These are phyloP conservation scores for Gentiana straminea DNA, from an alignment of 257 asterid species.

Conservation along the genomic window DNA sequence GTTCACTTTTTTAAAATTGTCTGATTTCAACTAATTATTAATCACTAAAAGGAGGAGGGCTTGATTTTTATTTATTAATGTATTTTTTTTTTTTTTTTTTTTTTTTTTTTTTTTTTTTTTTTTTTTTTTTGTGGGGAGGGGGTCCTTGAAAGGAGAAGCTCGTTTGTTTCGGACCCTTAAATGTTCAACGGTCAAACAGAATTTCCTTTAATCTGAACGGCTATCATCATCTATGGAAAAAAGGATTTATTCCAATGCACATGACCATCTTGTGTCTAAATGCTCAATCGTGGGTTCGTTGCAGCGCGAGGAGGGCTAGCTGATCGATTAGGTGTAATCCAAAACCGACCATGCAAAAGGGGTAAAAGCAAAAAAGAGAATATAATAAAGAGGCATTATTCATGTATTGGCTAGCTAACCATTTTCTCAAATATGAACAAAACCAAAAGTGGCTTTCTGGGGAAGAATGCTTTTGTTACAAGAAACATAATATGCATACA, in stretches of 20 bases:
- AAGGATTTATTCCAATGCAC: no score
- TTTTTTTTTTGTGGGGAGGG: not conserved
- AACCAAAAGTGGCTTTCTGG: constrained; percentile 19
- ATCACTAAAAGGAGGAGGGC: not conserved
- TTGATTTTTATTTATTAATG: no score
- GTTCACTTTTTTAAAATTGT: no score
- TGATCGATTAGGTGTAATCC: constrained; percentile 4
- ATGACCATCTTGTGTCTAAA: not conserved
- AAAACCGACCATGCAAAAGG: constrained; percentile 3
- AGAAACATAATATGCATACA: constrained; percentile 10
- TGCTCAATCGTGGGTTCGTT: constrained; percentile 3
- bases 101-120: no score
- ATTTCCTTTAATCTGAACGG: constrained; percentile 12
- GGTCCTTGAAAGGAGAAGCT: not conserved
- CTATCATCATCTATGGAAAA: not conserved
- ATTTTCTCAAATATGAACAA: constrained; percentile 3
- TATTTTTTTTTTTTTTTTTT: no score
- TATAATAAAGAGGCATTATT: not conserved
- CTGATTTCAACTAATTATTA: no score
- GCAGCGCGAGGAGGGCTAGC: no score
- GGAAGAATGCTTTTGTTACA: constrained; percentile 22
- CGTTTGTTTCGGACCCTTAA: constrained; percentile 23
- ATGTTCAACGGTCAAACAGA: constrained; percentile 18
- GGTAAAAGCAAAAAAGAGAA: not conserved
- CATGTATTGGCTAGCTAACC: constrained; percentile 7